Evolutionary conservation across 257 asterid species (phyloP).

Genomic region (Euphrasia confusa): DNA sequence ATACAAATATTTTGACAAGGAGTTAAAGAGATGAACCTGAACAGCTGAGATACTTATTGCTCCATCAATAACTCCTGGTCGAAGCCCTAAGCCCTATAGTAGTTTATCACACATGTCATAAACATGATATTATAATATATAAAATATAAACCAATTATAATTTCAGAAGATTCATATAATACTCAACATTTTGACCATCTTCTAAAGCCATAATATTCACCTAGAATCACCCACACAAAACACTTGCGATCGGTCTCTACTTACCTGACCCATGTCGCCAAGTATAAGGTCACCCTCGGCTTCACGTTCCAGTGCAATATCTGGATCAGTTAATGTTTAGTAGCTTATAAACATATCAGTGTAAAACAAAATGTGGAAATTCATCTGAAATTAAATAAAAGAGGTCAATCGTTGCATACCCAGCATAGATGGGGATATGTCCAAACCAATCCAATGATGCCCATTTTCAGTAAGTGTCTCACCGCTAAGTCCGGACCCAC

Average conservation of each 20-base stretch:
- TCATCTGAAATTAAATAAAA: background rate
- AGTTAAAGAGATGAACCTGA: constrained; percentile 54
- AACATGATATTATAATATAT: constrained; percentile 3
- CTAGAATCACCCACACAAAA: background rate
- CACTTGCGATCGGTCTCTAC: background rate
- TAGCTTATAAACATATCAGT: constrained; percentile 9
- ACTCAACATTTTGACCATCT: background rate
- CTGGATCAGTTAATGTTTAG: constrained; percentile 32
- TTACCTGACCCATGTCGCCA: constrained; percentile 92
- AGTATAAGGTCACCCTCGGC: constrained; percentile 87
- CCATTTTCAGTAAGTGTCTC: constrained; percentile 84
- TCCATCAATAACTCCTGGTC: constrained; percentile 92
- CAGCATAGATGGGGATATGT: constrained; percentile 89
- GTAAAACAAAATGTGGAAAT: constrained; percentile 13
- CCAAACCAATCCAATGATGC: constrained; percentile 93
- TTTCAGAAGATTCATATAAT: background rate
- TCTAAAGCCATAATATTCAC: background rate
- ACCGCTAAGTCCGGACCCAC: constrained; percentile 98
- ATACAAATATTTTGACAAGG: background rate
- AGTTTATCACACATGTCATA: constrained; percentile 18
- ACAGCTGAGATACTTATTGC: constrained; percentile 97
- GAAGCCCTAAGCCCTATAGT: constrained; percentile 76
- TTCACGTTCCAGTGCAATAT: constrained; percentile 86
- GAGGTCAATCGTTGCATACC: constrained; percentile 34
- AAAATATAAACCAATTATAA: background rate